phyloP scores from a whole-genome alignment of 495 filamentous ascomycete species.

The Entonaema liquescens region DNA sequence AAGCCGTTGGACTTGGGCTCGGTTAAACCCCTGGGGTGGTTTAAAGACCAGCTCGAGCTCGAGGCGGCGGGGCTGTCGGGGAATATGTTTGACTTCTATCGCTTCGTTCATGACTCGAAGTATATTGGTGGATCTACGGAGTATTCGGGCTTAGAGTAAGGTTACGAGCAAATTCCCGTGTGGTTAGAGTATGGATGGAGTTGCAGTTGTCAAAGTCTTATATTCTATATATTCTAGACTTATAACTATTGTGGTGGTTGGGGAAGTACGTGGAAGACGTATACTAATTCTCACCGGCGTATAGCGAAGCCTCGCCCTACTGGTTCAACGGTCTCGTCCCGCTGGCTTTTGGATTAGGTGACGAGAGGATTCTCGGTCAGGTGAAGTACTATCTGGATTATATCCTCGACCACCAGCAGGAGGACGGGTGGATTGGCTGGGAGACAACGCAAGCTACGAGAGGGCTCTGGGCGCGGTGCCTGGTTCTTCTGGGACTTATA shows the following conservation, averaged over 20 bases:
- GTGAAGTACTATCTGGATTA: constrained; percentile 58
- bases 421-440: constrained; percentile 70
- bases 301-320: constrained; percentile 66
- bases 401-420: constrained; percentile 61
- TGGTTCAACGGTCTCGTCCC: constrained; percentile 75
- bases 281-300: not conserved
- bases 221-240: not conserved
- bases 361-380: constrained; percentile 63
- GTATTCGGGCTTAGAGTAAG: constrained; percentile 63
- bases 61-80: constrained; percentile 67
- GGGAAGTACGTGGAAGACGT: not conserved
- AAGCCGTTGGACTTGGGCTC: constrained; percentile 65
- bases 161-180: not conserved
- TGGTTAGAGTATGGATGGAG: too few species aligned
- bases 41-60: constrained; percentile 63
- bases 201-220: too few species aligned
- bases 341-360: constrained; percentile 64
- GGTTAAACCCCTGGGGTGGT: constrained; percentile 67
- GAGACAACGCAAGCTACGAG: constrained; percentile 56
- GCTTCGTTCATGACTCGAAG: constrained; percentile 61
- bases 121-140: constrained; percentile 60
- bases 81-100: constrained; percentile 69
- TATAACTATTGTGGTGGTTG: not conserved
- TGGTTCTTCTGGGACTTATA: constrained; percentile 53
- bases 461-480: constrained; percentile 64